phyloP scores from a whole-genome alignment of 75 land plant species.

The Ceratopteris richardii region DNA sequence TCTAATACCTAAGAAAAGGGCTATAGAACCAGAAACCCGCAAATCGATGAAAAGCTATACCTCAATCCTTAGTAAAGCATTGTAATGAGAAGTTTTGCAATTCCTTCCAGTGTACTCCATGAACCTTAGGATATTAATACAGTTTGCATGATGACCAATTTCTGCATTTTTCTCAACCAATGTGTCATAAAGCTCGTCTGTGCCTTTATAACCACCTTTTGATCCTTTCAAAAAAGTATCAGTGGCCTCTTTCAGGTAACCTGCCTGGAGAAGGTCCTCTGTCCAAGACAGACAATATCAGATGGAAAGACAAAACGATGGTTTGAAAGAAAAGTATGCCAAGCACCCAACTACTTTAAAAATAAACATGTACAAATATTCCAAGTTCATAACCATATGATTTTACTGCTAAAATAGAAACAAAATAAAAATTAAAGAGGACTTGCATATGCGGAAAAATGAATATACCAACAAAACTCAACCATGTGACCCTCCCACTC shows the following conservation, averaged over 20 bases:
- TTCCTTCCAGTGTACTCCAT: conserved; percentile 92
- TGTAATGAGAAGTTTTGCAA: conserved; percentile 92
- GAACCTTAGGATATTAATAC: conserved; percentile 63
- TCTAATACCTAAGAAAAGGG: no score
- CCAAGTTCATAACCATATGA: no score
- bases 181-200: conserved; percentile 73
- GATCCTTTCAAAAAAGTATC: conserved; percentile 84
- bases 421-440: no score
- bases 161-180: conserved; percentile 87
- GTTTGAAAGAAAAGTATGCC: no score
- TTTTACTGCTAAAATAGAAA: no score
- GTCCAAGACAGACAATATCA: conserved; percentile 7
- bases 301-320: background rate
- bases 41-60: no score
- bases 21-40: no score
- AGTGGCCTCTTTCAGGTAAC: conserved; percentile 61
- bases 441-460: no score
- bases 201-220: conserved; percentile 81
- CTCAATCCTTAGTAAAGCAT: conserved; percentile 84
- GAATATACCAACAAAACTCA: conserved; percentile 65
- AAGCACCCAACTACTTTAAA: background rate
- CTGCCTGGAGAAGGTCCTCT: conserved; percentile 77
- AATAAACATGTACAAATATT: background rate
- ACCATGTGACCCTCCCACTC: conserved; percentile 83
- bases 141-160: conserved; percentile 82